A percentile compares a stretch with the other conserved stretches of the same genome.
phyloP scores from a whole-genome alignment of 1,139 yeast species.

The Taphrina betulina region DNA sequence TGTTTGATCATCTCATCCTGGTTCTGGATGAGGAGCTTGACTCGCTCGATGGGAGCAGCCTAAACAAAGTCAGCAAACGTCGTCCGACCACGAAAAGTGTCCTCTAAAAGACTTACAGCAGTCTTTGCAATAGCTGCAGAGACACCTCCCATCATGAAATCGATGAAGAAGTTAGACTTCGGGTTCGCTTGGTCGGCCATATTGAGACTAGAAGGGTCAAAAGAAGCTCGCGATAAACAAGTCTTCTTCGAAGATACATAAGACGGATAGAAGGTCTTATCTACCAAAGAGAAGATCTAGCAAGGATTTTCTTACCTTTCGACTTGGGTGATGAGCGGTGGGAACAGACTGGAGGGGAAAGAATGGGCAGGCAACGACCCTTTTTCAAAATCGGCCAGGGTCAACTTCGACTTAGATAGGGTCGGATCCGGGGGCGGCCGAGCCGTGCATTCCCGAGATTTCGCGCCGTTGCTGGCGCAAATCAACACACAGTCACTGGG shows the following conservation, averaged over 20 bases:
- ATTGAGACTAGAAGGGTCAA: too few species aligned
- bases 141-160: constrained; percentile 77
- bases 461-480: too few species aligned
- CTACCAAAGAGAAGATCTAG: too few species aligned
- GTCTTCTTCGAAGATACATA: background rate
- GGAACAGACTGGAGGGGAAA: too few species aligned
- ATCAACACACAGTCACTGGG: too few species aligned
- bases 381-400: too few species aligned
- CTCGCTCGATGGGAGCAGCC: constrained; percentile 83
- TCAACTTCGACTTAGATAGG: too few species aligned
- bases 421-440: too few species aligned
- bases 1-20: constrained; percentile 83
- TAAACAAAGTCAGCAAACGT: too few species aligned
- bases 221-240: background rate
- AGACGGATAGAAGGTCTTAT: too few species aligned
- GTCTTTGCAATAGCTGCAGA: constrained; percentile 84
- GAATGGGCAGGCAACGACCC: too few species aligned
- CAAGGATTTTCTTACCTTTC: constrained; percentile 1
- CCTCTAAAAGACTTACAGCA: constrained; percentile 45
- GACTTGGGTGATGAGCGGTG: background rate
- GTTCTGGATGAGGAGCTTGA: constrained; percentile 75
- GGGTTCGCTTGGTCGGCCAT: background rate
- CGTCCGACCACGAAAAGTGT: background rate
- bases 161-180: constrained; percentile 50
- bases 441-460: too few species aligned